Base-by-base conservation (phyloP, 148 eudicot species). In the Persicaria maculosa region DNA sequence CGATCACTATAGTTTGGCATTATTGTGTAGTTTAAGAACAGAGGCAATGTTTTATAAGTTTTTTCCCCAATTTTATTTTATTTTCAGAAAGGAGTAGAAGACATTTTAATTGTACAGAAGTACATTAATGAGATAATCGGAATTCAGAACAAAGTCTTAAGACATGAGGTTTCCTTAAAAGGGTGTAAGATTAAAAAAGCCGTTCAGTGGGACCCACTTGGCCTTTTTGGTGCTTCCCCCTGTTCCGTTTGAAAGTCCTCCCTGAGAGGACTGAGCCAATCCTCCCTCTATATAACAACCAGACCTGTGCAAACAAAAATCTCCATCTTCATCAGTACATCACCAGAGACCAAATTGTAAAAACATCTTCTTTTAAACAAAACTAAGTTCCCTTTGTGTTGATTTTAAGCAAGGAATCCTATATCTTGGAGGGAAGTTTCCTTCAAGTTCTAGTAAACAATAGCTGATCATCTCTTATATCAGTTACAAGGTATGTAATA, bases 81-180 rank as follows among this genome's bases (percentile, higher is more conserved):
- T 48, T 48, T 6, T 48, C 8, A 31, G 52, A 7, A 8, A 2
- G 52, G 52, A 48, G 9, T 48, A 9, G 12, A 8, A 8, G 44
- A 62, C 25, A 62, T 44, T 1, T 5, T 25, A 43, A 9, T 31
- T 10, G 16, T 12, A 62, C 40, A 31, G 40, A 4, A 15, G 14
- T 22, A 0, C 9, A 22, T 22, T 61, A 22, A 40, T 22, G 2
- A 54, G 2, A n/a, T 17, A 54, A 15, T 7, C 2, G 6, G 6
- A 22, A 22, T 22, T 22, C 65, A 22, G 25, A 22, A 22, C 25
- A 19, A 59, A 9, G 44, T 25, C 8, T 61, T 31, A 25, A 11
- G 68, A 62, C 2, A 14, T 62, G 68, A 19, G 64, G 64, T 58
- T 58, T 20, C 64, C 64, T 58, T 19, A 54, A 54, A 54, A 54